Evolutionary conservation across 805 yeast genomes (phyloP), one percentile per base, ranked within the genome.

Genomic region (Nematodospora valgi): DNA sequence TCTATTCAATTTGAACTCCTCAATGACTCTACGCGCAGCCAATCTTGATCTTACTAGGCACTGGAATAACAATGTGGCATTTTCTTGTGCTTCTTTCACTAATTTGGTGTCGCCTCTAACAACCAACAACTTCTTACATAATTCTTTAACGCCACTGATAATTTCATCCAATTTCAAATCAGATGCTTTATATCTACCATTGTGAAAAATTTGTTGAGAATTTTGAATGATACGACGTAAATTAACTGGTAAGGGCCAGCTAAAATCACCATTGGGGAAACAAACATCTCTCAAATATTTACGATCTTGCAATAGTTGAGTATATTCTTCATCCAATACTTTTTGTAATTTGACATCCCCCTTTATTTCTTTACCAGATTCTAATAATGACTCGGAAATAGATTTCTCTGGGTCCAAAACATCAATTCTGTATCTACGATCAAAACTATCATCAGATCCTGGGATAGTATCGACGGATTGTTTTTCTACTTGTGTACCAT

Each of bases 201-300:
- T 80, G 52, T 85, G 93, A 82, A 93, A 93, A 41, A 93, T 88
- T 59, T 91, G 96, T 64, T 91, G 98, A 9, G 98, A 91, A 56
- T 93, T 94, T 62, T 93, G 98, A 44, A 93, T 74, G 44, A 94
- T 82, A 74, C 99, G 95, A 58, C 97, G 85, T 51, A 93, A 78
- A 55, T 94, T 93, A 17, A 93, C 98, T 20, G 99, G 99, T 47
- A 94, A 71, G 39, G 98, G 98, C 97, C 98, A 91, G 59, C 82
- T 86, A 52, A 78, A 81, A 57, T 93, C 99, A 70, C 98, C 98
- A 51, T 84, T 87, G 32, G 83, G 74, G 68, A 94, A 94, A 28
- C 91, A 86, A 18, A 72, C 74, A 16, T 74, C 75, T 64, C 98
- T 80, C 57, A 94, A 68, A 49, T 82, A 80, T 16, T 62, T 63